Evolutionary conservation across 768 basidiomycete genomes (phyloP), one percentile per base, ranked within the genome.

Genomic region (Mycena capillaripes): DNA sequence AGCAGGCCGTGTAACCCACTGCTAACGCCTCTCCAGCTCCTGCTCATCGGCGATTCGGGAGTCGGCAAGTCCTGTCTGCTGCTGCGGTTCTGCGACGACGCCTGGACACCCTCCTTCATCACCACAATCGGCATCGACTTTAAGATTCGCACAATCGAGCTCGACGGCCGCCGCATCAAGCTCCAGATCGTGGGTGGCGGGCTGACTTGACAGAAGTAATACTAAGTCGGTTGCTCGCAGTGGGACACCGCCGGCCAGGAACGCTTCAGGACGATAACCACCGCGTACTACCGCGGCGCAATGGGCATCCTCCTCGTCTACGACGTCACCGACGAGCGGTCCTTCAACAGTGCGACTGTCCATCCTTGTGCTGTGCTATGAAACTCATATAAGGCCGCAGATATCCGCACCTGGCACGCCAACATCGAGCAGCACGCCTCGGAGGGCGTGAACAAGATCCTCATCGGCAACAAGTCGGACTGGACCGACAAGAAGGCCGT

Each of bases 241-340:
- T 99, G 97, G 97, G 97, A 99, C 79, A 99, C 97, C 72, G 97
- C 97, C 78, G 95, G 98, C 44, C 98, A 99, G 83, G 98, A 99
- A 83, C 92, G 97, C 34, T 98, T 98, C 93, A 91, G 98, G 72
- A 99, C 98, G 17, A 99, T 99, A 82, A 99, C 98, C 9, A 96
- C 97, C 4, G 96, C 97, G n/a, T 99, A 99, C 88, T 99, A 99
- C 87, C 91, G 98, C 70, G 98, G 98, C 48, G 98, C 98, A 57
- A 96, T 97, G 81, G 98, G 98, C 74, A 99, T 99, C 81, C 94
- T 99, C 78, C 94, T 99, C 59, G 97, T 99, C n/a, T 99, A 98
- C 86, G 95, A 96, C 81, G 97, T 98, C 64, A 97, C 97, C 50
- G 97, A 98, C 85, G 74, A 75, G 67, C 74, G 74, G 38, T 75